A percentile compares a stretch with the other conserved stretches of the same genome.
Evolutionary conservation across 345 rosid genomes (phyloP).

Genomic region (Cochlearia excelsa): DNA sequence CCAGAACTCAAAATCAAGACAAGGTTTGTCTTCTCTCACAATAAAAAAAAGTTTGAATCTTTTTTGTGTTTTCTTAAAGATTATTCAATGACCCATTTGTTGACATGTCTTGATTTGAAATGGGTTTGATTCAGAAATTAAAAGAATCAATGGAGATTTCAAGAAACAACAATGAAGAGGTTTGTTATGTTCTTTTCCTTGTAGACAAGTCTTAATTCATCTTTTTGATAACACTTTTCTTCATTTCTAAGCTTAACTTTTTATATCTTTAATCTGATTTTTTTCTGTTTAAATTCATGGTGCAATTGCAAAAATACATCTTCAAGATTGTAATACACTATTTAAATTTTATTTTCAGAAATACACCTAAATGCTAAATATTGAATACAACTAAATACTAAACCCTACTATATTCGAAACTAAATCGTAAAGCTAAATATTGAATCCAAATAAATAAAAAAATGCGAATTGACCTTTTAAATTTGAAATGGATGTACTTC

Average conservation of each 20-base stretch:
- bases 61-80: slow-evolving; percentile 1
- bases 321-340: too few relatives aligned
- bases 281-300: neutral
- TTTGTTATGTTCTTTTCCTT: slow-evolving; percentile 28
- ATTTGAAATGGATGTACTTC: too few relatives aligned
- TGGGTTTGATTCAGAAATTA: slow-evolving; percentile 29
- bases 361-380: too few relatives aligned
- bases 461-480: too few relatives aligned
- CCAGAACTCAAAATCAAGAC: slow-evolving; percentile 8
- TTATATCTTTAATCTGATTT: neutral
- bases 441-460: too few relatives aligned
- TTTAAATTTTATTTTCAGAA: too few relatives aligned
- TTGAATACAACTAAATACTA: too few relatives aligned
- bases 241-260: slow-evolving; percentile 2
- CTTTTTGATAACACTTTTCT: slow-evolving; percentile 13
- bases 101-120: slow-evolving; percentile 14
- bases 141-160: slow-evolving; percentile 33
- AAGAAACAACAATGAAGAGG: slow-evolving; percentile 27
- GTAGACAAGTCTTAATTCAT: slow-evolving; percentile 19
- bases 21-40: slow-evolving; percentile 22
- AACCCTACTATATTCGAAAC: too few relatives aligned
- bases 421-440: too few relatives aligned
- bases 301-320: too few relatives aligned
- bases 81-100: neutral
- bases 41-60: neutral